These are phyloP conservation scores for Fusarium sp. DNA, from an alignment of 2,329 filamentous ascomycete genomes.

Conservation along the genomic window DNA sequence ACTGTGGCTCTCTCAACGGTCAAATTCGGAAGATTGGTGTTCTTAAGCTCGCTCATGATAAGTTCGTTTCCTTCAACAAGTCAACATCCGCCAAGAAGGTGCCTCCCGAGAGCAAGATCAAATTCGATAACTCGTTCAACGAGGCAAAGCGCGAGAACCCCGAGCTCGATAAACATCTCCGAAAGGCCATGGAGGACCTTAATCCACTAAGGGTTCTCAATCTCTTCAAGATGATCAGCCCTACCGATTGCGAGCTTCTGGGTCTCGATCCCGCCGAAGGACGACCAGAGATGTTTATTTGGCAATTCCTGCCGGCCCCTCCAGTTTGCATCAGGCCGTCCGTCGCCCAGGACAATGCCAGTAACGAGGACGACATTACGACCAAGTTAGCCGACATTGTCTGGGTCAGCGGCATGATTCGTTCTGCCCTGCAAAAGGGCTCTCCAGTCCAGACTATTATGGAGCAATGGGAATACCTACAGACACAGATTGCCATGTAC, in stretches of 20 bases:
- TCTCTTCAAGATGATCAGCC: slow-evolving; percentile 87
- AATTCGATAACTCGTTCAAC: slow-evolving; percentile 86
- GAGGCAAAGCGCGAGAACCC: slow-evolving; percentile 80
- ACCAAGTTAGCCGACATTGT: slow-evolving; percentile 98
- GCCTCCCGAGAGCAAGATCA: slow-evolving; percentile 81
- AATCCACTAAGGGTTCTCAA: slow-evolving; percentile 90
- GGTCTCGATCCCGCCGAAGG: slow-evolving; percentile 88
- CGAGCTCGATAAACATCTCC: slow-evolving; percentile 90
- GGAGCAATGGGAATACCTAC: slow-evolving; percentile 98
- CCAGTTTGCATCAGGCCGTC: slow-evolving; percentile 95
- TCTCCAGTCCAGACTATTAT: slow-evolving; percentile 89
- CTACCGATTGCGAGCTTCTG: slow-evolving; percentile 88
- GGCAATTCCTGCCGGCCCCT: slow-evolving; percentile 94
- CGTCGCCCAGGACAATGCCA: slow-evolving; percentile 90
- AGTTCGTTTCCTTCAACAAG: slow-evolving; percentile 87
- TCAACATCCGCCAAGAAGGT: slow-evolving; percentile 89
- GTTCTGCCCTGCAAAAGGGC: slow-evolving; percentile 83
- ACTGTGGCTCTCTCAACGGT: slow-evolving; percentile 86
- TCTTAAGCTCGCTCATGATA: slow-evolving; percentile 95
- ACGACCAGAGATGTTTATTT: slow-evolving; percentile 95
- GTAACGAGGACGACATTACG: slow-evolving; percentile 95
- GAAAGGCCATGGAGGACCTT: slow-evolving; percentile 93
- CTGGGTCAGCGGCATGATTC: slow-evolving; percentile 88
- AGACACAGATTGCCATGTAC: slow-evolving; percentile 95
- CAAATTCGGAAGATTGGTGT: slow-evolving; percentile 91